phyloP scores from a whole-genome alignment of 192 early-diverging fungal species.

The Backusella liffmaniae region DNA sequence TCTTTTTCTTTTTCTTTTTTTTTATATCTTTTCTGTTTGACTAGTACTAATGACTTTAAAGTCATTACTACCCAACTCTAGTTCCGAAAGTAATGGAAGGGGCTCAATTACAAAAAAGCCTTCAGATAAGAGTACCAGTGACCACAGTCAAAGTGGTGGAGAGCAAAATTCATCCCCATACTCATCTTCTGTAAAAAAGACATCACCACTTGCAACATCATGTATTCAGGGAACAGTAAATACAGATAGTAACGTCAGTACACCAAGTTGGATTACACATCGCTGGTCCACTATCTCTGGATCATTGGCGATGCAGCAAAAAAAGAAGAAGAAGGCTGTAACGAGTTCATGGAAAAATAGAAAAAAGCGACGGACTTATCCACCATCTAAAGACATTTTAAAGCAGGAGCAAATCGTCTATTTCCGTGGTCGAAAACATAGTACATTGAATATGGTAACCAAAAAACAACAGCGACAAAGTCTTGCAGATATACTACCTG shows the following conservation, averaged over 20 bases:
- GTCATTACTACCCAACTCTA: not conserved
- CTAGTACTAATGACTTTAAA: not conserved
- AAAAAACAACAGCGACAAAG: not conserved
- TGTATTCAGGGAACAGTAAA: not conserved
- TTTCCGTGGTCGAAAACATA: not conserved
- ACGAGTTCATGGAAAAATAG: not conserved
- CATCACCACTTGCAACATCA: not conserved
- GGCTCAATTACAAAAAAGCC: not conserved
- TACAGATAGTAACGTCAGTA: not conserved
- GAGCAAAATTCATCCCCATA: not conserved
- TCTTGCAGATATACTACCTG: constrained; percentile 3
- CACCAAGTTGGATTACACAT: not conserved
- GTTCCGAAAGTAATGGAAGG: not conserved
- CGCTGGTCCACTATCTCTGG: constrained; percentile 11
- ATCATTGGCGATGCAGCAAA: not conserved
- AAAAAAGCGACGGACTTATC: constrained; percentile 6
- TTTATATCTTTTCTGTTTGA: not conserved
- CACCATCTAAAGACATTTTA: constrained; percentile 2
- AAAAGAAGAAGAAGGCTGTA: not conserved
- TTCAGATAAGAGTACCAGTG: not conserved
- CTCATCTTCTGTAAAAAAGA: not conserved
- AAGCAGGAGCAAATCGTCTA: not conserved
- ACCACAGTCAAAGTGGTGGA: not conserved
- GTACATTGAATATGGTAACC: not conserved
- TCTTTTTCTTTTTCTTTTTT: not conserved